Evolutionary conservation across 202 grass and related monocot species (phyloP).

Genomic region (Panicum hallii): DNA sequence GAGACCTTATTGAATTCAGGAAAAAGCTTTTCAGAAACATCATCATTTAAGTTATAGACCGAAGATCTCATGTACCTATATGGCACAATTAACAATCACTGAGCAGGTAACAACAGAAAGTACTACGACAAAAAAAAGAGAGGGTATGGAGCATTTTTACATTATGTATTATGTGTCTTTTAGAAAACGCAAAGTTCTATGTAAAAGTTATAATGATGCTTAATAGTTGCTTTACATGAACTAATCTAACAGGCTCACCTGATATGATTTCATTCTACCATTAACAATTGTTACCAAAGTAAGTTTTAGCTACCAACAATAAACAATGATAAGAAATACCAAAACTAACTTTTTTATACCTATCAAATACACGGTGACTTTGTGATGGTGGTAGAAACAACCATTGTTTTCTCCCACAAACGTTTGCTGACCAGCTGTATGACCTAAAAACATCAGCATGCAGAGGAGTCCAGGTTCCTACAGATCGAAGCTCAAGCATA

Average conservation of each 20-base stretch:
- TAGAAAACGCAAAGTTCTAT: background rate
- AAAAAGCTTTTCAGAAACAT: conserved; percentile 77
- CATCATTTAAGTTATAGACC: conserved; percentile 80
- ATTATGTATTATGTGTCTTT: background rate
- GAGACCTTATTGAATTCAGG: conserved; percentile 75
- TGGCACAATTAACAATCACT: conserved; percentile 29
- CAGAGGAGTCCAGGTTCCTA: conserved; percentile 95
- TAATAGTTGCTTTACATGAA: background rate
- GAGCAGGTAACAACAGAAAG: conserved; percentile 33
- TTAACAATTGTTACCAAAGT: background rate
- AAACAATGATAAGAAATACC: conserved; percentile 22
- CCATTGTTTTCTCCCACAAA: conserved; percentile 89
- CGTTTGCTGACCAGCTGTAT: conserved; percentile 98
- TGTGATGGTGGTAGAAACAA: conserved; percentile 84
- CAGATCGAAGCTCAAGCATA: conserved; percentile 31
- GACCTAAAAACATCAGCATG: conserved; percentile 99
- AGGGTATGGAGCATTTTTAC: background rate
- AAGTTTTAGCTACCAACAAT: background rate
- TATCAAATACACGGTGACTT: conserved; percentile 74
- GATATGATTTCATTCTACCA: background rate
- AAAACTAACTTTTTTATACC: conserved; percentile 46
- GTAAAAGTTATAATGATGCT: conserved; percentile 6
- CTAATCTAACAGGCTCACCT: conserved; percentile 3
- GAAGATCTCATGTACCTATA: conserved; percentile 72
- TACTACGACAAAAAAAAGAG: background rate